phyloP scores from a whole-genome alignment of 768 basidiomycete species.

The Galerina sulciceps region DNA sequence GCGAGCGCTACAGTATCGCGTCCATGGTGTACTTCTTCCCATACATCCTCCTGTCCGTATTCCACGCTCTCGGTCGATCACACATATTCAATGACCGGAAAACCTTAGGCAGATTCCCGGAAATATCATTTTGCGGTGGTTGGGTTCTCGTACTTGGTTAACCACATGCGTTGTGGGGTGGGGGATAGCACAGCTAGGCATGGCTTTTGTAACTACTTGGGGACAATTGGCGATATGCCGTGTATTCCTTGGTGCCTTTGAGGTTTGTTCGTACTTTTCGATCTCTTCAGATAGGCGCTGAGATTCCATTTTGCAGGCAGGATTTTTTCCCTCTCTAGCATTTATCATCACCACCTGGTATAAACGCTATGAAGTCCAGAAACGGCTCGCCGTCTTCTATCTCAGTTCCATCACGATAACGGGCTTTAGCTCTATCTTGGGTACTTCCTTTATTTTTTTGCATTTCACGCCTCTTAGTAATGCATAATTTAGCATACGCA shows the following conservation, averaged over 20 bases:
- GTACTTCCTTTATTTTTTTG: conserved; percentile 25
- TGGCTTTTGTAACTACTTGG: conserved; percentile 37
- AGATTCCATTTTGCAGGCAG: conserved; percentile 27
- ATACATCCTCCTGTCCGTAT: conserved; percentile 36
- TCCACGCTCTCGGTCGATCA: no score
- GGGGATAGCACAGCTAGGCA: conserved; percentile 35
- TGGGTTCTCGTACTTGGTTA: conserved; percentile 34
- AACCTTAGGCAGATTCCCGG: conserved; percentile 32
- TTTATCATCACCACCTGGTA: conserved; percentile 49
- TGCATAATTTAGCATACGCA: conserved; percentile 28
- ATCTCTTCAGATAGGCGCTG: neutral
- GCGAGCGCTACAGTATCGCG: conserved; percentile 36
- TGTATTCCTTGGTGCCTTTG: conserved; percentile 33
- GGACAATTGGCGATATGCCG: conserved; percentile 29
- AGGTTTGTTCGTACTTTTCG: conserved; percentile 13
- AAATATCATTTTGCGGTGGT: conserved; percentile 30
- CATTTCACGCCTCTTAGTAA: conserved; percentile 27
- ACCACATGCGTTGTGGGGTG: conserved; percentile 33
- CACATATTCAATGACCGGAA: no score
- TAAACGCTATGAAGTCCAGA: conserved; percentile 44
- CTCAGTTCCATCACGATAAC: conserved; percentile 18
- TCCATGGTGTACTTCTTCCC: conserved; percentile 40
- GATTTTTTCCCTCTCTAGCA: conserved; percentile 43
- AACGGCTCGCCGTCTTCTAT: conserved; percentile 25
- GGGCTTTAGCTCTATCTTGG: conserved; percentile 21